Conservation (phyloP, 75 land plant genomes). For the Pseudotsuga menziesii region DNA sequence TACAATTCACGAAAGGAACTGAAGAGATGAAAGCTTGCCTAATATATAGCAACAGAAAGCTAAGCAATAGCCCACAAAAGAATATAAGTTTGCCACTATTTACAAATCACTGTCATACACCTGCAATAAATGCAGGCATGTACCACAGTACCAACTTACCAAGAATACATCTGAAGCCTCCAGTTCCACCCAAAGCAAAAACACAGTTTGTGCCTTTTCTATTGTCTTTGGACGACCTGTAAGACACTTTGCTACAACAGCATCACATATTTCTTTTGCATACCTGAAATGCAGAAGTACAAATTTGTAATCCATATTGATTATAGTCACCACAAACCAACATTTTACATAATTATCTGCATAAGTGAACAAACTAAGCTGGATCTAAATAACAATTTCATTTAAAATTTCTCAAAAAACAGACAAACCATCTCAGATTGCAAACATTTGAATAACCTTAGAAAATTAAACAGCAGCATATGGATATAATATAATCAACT, state of each 20-base stretch:
- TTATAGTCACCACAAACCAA: neutral
- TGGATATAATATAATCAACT: neutral
- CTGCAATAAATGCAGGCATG: neutral
- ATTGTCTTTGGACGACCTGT: constrained; percentile 52
- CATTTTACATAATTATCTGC: neutral
- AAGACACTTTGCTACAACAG: constrained; percentile 41
- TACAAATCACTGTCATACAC: too few species aligned
- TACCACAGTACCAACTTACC: constrained; percentile 11
- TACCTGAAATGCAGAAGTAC: constrained; percentile 22
- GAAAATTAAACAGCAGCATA: neutral
- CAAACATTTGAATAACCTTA: neutral
- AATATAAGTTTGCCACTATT: too few species aligned
- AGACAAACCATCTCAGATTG: neutral
- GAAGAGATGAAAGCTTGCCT: neutral
- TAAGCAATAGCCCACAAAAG: too few species aligned
- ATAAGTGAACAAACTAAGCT: neutral
- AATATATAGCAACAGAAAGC: neutral
- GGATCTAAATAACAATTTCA: neutral
- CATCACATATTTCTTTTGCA: constrained; percentile 44
- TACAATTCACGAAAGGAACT: neutral
- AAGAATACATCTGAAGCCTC: constrained; percentile 48
- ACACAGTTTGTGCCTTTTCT: constrained; percentile 47
- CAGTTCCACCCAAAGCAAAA: constrained; percentile 49
- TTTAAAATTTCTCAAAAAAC: neutral
- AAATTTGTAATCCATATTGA: neutral